Conservation (phyloP, 306 rosid species). For the Comarum palustre region DNA sequence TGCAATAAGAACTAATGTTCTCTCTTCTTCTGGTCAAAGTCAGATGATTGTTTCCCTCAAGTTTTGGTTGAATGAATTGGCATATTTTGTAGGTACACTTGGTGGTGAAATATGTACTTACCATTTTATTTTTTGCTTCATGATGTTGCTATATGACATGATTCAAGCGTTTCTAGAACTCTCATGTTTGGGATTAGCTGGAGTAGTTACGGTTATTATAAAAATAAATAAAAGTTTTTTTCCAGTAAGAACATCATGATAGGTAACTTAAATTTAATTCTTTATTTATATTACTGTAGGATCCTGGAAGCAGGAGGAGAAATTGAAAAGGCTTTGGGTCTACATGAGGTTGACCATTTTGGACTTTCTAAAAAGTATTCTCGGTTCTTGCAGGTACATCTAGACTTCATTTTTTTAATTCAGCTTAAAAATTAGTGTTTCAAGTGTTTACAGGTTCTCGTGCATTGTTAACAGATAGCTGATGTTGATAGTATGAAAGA, state of each 20-base stretch:
- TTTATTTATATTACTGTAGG: conserved; percentile 21
- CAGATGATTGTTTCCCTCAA: conserved; percentile 2
- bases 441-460: conserved; percentile 1
- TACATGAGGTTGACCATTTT: conserved; percentile 16
- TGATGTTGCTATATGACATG: background rate
- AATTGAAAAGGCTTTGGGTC: conserved; percentile 23
- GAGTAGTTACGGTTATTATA: background rate
- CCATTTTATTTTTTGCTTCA: background rate
- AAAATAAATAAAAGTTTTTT: background rate
- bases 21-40: background rate
- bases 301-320: conserved; percentile 22
- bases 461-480: conserved; percentile 31
- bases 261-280: background rate
- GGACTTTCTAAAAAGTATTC: conserved; percentile 31
- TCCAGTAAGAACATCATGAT: background rate
- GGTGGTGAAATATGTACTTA: background rate
- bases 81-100: background rate
- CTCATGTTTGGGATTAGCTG: background rate
- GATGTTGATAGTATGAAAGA: conserved; percentile 40
- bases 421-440: background rate
- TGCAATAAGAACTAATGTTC: conserved; percentile 15
- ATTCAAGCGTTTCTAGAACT: background rate
- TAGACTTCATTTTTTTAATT: conserved; percentile 2
- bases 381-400: conserved; percentile 30
- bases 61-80: background rate